Base-by-base conservation (phyloP, 2,329 filamentous ascomycete genomes). In the Sporothrix curviconia region DNA sequence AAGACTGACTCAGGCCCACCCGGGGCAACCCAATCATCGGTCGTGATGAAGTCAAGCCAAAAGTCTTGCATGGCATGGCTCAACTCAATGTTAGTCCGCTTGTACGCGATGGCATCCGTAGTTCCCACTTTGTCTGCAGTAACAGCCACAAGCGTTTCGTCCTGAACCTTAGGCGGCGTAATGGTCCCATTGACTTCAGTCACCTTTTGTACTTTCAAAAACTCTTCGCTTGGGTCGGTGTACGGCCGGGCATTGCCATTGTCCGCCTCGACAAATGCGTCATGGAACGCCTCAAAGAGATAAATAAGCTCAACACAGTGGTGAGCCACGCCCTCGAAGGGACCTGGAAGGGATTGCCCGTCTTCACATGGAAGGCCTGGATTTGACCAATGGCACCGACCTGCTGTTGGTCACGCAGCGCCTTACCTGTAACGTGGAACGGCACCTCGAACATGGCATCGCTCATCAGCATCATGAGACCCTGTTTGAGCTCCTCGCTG, bases 241-340 rank as follows among this genome's bases (percentile, higher is more conserved):
- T 58, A 55, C 8, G 43, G 50, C 28, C 30, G 25, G 8, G 65
- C 60, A 24, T 62, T 64, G 47, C 67, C 67, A 6, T 61, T 50
- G 42, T 66, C 62, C 15, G 46, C 43, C 6, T 43, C 39, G 11
- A 36, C 32, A 4, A 50, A 28, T 3, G 47, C 43, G 2, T 17
- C 3, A 19, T 55, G 50, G 15, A 57, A 60, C 12, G 42, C 39
- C 5, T 54, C 58, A 34, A 60, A 60, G 3, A 51, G 36, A 14
- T 55, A 60, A 42, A 60, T 55, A 2, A 57, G 37, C 50, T 60
- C 58, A 15, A 60, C 55, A 14, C 58, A 43, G 37, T 60, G 58
- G 11, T 58, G 58, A 6, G 58, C 55, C 5, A 57, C 19, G 14
- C 50, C 55, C 5, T 54, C 28, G 4, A 11, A 15, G 8, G 58